A percentile compares a stretch with the other conserved stretches of the same genome.
Evolutionary conservation across 2,329 filamentous ascomycete species (phyloP).

Genomic region (Aspergillus sp.): DNA sequence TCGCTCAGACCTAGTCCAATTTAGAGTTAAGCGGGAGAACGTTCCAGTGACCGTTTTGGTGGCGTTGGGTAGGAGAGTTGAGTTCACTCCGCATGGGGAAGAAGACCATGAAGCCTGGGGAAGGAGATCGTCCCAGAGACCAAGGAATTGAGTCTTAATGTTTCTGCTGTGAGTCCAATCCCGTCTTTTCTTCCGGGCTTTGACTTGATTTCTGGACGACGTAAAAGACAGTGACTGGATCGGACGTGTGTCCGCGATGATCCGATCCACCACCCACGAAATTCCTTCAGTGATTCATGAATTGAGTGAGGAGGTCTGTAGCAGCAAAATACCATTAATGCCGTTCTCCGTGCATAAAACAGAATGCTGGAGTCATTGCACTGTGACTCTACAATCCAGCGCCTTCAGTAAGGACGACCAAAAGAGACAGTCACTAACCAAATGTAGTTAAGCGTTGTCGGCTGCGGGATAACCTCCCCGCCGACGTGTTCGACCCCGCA

Average conservation of each 20-base stretch:
- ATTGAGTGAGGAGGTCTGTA: background rate
- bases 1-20: background rate
- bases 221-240: background rate
- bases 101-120: background rate
- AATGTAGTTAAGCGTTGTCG: background rate
- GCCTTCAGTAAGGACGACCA: background rate
- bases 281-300: background rate
- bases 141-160: background rate
- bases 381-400: background rate
- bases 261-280: background rate
- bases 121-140: background rate
- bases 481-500: background rate
- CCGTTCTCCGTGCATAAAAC: too few relatives aligned
- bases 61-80: too few relatives aligned
- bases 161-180: background rate
- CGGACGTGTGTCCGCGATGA: background rate
- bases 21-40: background rate
- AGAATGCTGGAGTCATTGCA: too few relatives aligned
- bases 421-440: background rate
- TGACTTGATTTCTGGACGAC: background rate
- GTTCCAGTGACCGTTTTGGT: background rate
- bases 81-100: too few relatives aligned
- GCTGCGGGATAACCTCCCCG: background rate
- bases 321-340: background rate
- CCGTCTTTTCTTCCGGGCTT: background rate